phyloP scores from a whole-genome alignment of 192 early-diverging fungal species.

The Coemansia biformis region DNA sequence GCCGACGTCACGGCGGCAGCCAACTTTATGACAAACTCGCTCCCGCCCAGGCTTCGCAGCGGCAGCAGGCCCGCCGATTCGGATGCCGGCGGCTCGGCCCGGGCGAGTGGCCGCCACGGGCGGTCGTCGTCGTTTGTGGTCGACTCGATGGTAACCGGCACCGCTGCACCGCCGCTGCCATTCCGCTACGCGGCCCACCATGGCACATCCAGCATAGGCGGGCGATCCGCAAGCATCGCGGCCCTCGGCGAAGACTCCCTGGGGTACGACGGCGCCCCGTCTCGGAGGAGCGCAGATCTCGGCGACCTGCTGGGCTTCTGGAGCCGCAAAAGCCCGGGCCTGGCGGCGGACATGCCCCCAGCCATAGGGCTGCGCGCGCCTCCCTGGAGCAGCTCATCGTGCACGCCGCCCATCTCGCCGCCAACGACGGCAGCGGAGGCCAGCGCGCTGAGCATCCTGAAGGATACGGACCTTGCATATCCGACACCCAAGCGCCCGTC shows the following conservation, averaged over 20 bases:
- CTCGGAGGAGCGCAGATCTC: constrained; percentile 29
- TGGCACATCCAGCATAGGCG: background rate
- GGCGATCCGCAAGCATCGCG: background rate
- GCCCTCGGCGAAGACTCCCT: background rate
- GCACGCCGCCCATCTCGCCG: constrained; percentile 4
- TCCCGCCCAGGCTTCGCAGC: background rate
- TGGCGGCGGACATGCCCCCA: background rate
- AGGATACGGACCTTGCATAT: constrained; percentile 48
- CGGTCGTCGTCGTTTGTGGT: constrained; percentile 16
- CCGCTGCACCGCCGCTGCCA: background rate
- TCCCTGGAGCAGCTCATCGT: constrained; percentile 2
- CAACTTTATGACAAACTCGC: background rate
- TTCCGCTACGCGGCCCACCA: background rate
- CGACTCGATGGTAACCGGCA: too few relatives aligned
- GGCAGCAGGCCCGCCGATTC: background rate
- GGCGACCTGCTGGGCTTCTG: constrained; percentile 17
- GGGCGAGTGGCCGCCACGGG: constrained; percentile 1
- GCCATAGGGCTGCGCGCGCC: background rate
- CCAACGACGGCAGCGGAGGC: constrained; percentile 42
- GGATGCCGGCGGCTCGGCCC: background rate
- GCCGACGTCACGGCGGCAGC: background rate
- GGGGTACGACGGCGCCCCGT: background rate
- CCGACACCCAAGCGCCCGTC: constrained; percentile 26
- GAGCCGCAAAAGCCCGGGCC: constrained; percentile 9
- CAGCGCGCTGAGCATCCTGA: constrained; percentile 48